These are phyloP conservation scores for Gymnopus androsaceus DNA, from an alignment of 1,284 basidiomycete species.

Conservation along the genomic window DNA sequence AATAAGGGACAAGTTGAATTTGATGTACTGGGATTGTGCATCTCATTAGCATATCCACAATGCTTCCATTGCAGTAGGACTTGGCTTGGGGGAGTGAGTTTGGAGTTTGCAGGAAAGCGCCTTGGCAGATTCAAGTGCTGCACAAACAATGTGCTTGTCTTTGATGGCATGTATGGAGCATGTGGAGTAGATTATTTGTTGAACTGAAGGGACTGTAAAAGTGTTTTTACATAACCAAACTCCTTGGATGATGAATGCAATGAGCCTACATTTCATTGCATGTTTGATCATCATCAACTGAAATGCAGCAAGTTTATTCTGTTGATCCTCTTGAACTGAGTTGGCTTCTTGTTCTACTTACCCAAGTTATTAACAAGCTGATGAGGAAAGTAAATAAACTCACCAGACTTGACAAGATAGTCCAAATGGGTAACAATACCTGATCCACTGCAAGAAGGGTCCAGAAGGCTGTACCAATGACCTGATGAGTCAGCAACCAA, in stretches of 20 bases:
- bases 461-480: too few relatives aligned
- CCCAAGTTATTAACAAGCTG: too few relatives aligned
- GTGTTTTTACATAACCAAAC: constrained; percentile 16
- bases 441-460: constrained; percentile 83
- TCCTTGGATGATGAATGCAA: constrained; percentile 13
- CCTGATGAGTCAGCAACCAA: too few relatives aligned
- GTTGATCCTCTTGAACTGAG: constrained; percentile 53
- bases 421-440: constrained; percentile 91
- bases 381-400: constrained; percentile 8
- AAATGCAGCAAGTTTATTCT: constrained; percentile 83
- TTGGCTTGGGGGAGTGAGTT: constrained; percentile 79
- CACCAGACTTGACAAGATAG: constrained; percentile 74
- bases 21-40: constrained; percentile 53
- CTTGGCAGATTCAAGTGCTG: constrained; percentile 71
- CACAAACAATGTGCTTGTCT: constrained; percentile 56
- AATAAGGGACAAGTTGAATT: too few relatives aligned
- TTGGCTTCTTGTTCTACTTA: constrained; percentile 49
- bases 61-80: constrained; percentile 77
- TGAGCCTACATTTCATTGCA: constrained; percentile 90
- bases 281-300: constrained; percentile 94
- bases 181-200: too few relatives aligned
- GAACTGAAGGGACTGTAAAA: constrained; percentile 57
- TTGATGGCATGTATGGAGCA: too few relatives aligned
- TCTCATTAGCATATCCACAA: constrained; percentile 69
- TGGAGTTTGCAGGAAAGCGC: constrained; percentile 60